Evolutionary conservation across 2,329 filamentous ascomycete genomes (phyloP), one percentile per base, ranked within the genome.

Genomic region (Cladosporium velox): DNA sequence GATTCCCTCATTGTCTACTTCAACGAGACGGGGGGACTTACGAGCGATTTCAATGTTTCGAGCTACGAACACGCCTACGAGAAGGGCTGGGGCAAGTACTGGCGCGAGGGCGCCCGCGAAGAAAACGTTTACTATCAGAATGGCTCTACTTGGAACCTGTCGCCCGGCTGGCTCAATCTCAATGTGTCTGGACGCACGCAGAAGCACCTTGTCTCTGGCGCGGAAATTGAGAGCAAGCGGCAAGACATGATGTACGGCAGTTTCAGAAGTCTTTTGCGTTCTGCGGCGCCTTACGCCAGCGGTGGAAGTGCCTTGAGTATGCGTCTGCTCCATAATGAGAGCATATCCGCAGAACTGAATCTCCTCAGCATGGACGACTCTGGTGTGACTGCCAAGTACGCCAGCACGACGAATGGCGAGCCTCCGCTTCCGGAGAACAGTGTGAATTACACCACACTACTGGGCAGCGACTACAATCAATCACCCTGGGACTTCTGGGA

Each of bases 1-100:
- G 82, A 84, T 54, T 79, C 79, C 8, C 76, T 82, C 30, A 81
- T 84, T 58, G 74, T 81, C 4, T 84, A 84, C 72, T 84, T 84
- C 77, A 84, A 84, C 69, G 82, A 84, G 67, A 81, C 81, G 2
- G 70, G 70, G 8, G 72, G 63, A 18, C 65, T 79, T 14, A 63
- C 70, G 3, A 66, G 75, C 7, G 74, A 78, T 18, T 81, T 84
- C 65, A 60, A 78, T 8, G 72, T 77, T 7, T 76, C 81, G 65
- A 70, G 77, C 26, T 84, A 79, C 69, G 72, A 74, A 59, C 76
- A 83, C 70, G 76, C 75, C 28, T 81, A 80, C 66, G 81, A 83
- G 61, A 81, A 79, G 67, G 79, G 81, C 55, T 84, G 80, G 80
- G 82, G 81, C 67, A 75, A 77, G 10, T 72, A 78, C 57, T 83